A percentile compares a stretch with the other conserved stretches of the same genome.
phyloP scores from a whole-genome alignment of 352 stramenopile species.

The Pythium vanterpoolii region DNA sequence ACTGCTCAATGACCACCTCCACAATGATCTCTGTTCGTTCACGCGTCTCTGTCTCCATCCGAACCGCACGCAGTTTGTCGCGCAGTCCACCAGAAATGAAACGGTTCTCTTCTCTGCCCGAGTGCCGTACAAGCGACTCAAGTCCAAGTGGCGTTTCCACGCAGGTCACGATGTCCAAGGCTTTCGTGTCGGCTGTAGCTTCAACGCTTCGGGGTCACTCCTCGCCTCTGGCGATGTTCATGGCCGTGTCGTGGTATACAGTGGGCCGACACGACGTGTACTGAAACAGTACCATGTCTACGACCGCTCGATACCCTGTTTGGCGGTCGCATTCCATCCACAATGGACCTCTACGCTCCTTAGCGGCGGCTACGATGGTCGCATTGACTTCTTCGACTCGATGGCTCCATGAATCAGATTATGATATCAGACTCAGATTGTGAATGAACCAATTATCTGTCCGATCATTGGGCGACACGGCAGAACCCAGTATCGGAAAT shows the following conservation, averaged over 20 bases:
- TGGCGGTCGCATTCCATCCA: slow-evolving; percentile 13
- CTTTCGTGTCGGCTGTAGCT: slow-evolving; percentile 50
- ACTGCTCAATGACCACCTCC: slow-evolving; percentile 46
- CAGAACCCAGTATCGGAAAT: slow-evolving; percentile 12
- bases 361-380: slow-evolving; percentile 1
- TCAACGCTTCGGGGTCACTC: slow-evolving; percentile 38
- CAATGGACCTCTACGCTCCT: slow-evolving; percentile 12
- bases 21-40: slow-evolving; percentile 45
- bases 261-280: slow-evolving; percentile 20
- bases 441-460: slow-evolving; percentile 6
- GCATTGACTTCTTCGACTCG: slow-evolving; percentile 4
- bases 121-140: slow-evolving; percentile 43
- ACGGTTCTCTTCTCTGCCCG: slow-evolving; percentile 37
- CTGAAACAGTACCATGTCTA: slow-evolving; percentile 12
- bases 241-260: slow-evolving; percentile 48
- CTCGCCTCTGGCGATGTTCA: slow-evolving; percentile 45
- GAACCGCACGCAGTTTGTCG: slow-evolving; percentile 32
- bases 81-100: slow-evolving; percentile 42
- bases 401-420: neutral
- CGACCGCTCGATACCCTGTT: neutral
- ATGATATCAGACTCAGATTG: slow-evolving; percentile 8
- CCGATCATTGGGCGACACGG: neutral
- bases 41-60: slow-evolving; percentile 46
- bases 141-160: slow-evolving; percentile 23
- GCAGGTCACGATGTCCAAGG: slow-evolving; percentile 38